phyloP scores from a whole-genome alignment of 75 land plant genomes.

The Picea glauca region DNA sequence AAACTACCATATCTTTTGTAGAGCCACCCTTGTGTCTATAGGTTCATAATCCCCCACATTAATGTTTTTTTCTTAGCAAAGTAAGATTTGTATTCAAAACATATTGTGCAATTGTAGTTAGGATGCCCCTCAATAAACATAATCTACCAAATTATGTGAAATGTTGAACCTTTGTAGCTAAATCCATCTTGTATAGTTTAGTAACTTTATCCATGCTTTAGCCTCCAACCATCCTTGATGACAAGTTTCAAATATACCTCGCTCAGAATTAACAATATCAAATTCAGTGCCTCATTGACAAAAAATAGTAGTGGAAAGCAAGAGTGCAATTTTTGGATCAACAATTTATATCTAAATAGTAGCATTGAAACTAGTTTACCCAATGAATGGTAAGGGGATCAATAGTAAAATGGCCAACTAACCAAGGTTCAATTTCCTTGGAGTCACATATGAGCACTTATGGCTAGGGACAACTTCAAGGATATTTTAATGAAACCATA shows the following conservation, averaged over 20 bases:
- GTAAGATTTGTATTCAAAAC: constrained; percentile 51
- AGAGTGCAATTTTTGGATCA: constrained; percentile 39
- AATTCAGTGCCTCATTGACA: constrained; percentile 12
- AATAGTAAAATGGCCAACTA: no score
- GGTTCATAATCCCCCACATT: background rate
- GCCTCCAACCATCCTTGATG: constrained; percentile 17
- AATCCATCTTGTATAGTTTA: constrained; percentile 20
- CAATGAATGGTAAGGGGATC: no score
- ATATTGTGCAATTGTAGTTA: constrained; percentile 67
- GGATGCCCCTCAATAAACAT: constrained; percentile 84
- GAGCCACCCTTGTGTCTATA: background rate
- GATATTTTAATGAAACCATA: no score
- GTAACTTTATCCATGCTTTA: no score
- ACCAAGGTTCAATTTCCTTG: no score
- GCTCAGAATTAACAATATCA: constrained; percentile 10
- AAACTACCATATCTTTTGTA: constrained; percentile 11
- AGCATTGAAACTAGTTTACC: constrained; percentile 60
- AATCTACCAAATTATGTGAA: constrained; percentile 76
- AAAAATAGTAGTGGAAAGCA: constrained; percentile 63
- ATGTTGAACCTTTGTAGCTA: constrained; percentile 50
- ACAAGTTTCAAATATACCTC: background rate
- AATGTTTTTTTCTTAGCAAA: constrained; percentile 13
- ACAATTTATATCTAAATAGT: constrained; percentile 56
- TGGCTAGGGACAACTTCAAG: no score
- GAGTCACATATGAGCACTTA: no score